Evolutionary conservation across 2,329 filamentous ascomycete genomes (phyloP), one percentile per base, ranked within the genome.

Genomic region (Erysiphe neolycopersici): DNA sequence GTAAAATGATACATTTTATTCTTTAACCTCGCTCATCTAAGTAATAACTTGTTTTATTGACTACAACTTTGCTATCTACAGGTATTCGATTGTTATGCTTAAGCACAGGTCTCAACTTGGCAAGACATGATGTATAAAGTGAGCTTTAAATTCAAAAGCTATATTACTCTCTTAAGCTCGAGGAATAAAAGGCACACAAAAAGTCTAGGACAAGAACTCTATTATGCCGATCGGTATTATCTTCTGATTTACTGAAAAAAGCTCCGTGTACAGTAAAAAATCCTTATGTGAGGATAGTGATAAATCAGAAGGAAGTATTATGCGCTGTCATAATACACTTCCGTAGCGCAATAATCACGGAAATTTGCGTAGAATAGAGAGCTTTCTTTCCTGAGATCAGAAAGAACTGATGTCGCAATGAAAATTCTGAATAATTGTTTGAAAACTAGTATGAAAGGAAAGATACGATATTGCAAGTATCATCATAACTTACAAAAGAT

Each of bases 71-170:
- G 4, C 4, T 33, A 2, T 33, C n/a, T 33, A 13, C n/a, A 68
- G 65, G 14, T 67, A 67, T 50, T 67, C 64, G 0, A 48, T 61
- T 18, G 59, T 64, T 5, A 67, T 67, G 64, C 55, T 65, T 26
- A 61, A 61, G 47, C 58, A 65, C 47, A 61, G 62, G 47, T 48
- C 48, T 22, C 42, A 51, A 32, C 38, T 46, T 45, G 50, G 48
- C 36, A 51, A 49, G 46, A 41, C 42, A 43, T 48, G 44, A 41
- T 33, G 8, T 14, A n/a, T 1, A 33, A 33, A 5, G n/a, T 33
- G 32, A 33, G 11, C 9, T 33, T 33, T 13, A 14, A 9, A 33
- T 33, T 33, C 32, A n/a, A 33, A n/a, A 9, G 32, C 13, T 9
- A 33, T 33, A 33, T 11, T 14, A n/a, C 32, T 14, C 32, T 5